phyloP scores from a whole-genome alignment of 2,329 filamentous ascomycete species.

The Lachnellula arida region DNA sequence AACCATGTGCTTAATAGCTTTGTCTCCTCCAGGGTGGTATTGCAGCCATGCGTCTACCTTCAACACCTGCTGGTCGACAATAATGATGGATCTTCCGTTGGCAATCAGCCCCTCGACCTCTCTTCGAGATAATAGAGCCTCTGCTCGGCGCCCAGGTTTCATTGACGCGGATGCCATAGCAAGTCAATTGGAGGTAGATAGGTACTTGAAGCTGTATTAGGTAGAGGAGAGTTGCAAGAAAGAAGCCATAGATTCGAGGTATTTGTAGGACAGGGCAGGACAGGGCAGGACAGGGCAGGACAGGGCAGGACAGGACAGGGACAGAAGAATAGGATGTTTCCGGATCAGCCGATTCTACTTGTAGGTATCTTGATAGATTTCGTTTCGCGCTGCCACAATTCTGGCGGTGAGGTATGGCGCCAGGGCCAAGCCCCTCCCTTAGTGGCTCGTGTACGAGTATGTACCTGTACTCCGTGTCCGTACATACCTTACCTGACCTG shows the following conservation, averaged over 20 bases:
- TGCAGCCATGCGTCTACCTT: slow-evolving; percentile 85
- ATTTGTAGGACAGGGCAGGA: no score
- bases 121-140: slow-evolving; percentile 48
- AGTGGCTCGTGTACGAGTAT: background rate
- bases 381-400: no score
- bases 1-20: slow-evolving; percentile 88
- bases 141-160: slow-evolving; percentile 8
- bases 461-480: no score
- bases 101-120: slow-evolving; percentile 81
- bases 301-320: no score
- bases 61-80: slow-evolving; percentile 74
- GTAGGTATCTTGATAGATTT: no score
- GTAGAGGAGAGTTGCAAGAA: background rate
- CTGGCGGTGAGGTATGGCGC: no score
- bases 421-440: background rate
- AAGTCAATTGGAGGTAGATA: background rate
- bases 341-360: no score
- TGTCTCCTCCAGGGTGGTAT: slow-evolving; percentile 89
- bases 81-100: slow-evolving; percentile 71
- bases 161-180: slow-evolving; percentile 9
- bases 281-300: no score
- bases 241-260: background rate
- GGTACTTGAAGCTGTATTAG: background rate
- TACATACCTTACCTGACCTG: background rate
- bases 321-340: no score